Evolutionary conservation across 2,329 filamentous ascomycete species (phyloP), one percentile per base, ranked within the genome.

Genomic region (Fusarium tuaranense): DNA sequence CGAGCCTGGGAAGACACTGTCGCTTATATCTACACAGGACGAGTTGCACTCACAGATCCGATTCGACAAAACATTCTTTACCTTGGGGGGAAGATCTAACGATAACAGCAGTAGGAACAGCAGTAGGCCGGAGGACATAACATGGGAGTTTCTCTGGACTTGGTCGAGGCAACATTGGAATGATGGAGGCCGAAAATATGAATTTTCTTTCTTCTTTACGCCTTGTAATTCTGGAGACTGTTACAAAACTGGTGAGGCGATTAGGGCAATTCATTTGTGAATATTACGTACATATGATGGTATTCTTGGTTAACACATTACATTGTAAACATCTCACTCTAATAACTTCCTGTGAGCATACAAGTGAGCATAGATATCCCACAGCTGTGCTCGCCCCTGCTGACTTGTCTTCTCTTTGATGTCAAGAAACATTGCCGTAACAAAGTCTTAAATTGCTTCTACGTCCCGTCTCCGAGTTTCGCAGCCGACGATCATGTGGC

Each of bases 1-100:
- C 85, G 86, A 61, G 86, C 83, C 9, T 92, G 90, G 90, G 76
- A 79, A 3, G 85, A 88, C 64, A 91, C 89, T 0, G 82, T 90
- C n/a, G 81, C 83, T 5, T 88, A 89, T 74, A 83, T 89, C 30
- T 91, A 91, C 77, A 89, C 87, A 0, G 87, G 87, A 39, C 81
- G 85, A 63, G 85, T 84, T 14, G 82, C 84, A 55, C 70, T 82
- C 14, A 88, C 86, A 1, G 82, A 84, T 13, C 83, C 84, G 3
- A 85, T 89, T 53, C 84, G 78, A 65, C 83, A 87, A 68, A 91
- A 91, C 71, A 88, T 91, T 55, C 62, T 84, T 63, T 88, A 90
- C 74, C 80, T 92, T 6, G 89, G 88, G 5, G 89, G 90, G 3
- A 86, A 82, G 58, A 78, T 85, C 30, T 87, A 75, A 80, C 18